phyloP scores from a whole-genome alignment of 495 filamentous ascomycete genomes.

The Antarctomyces pellizariae region DNA sequence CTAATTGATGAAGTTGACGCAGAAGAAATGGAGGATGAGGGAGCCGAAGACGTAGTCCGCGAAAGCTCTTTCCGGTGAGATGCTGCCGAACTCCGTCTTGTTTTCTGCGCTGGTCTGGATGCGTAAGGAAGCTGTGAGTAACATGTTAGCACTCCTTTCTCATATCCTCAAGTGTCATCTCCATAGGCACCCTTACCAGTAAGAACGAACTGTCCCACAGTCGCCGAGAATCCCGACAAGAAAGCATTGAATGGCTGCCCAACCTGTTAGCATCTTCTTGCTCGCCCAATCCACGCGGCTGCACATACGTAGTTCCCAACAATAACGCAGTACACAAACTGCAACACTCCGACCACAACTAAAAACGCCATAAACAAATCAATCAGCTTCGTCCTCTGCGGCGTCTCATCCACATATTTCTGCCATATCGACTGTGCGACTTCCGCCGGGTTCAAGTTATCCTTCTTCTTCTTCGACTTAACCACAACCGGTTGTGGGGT shows the following conservation, averaged over 20 bases:
- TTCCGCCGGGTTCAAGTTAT: conserved; percentile 18
- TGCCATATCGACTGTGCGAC: conserved; percentile 31
- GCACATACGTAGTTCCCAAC: conserved; percentile 78
- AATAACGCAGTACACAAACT: conserved; percentile 84
- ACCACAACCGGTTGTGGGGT: conserved; percentile 21
- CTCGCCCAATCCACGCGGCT: neutral
- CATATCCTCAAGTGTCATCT: neutral
- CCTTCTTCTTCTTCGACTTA: too few species aligned
- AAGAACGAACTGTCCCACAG: conserved; percentile 92
- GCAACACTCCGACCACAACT: conserved; percentile 60
- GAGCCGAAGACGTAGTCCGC: conserved; percentile 92
- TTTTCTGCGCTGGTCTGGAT: conserved; percentile 78
- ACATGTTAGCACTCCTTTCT: conserved; percentile 1
- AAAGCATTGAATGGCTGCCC: conserved; percentile 92
- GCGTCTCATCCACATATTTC: conserved; percentile 54
- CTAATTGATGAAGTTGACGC: conserved; percentile 97
- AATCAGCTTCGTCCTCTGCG: conserved; percentile 77
- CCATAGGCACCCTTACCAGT: conserved; percentile 42
- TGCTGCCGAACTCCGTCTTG: conserved; percentile 38
- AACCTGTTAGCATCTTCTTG: neutral
- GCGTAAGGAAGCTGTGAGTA: conserved; percentile 38
- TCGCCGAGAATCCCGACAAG: conserved; percentile 79
- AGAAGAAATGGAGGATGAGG: conserved; percentile 94
- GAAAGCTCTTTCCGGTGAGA: conserved; percentile 69
- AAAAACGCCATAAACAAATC: conserved; percentile 86